phyloP scores from a whole-genome alignment of 2,329 filamentous ascomycete species.

The Alternaria panax region DNA sequence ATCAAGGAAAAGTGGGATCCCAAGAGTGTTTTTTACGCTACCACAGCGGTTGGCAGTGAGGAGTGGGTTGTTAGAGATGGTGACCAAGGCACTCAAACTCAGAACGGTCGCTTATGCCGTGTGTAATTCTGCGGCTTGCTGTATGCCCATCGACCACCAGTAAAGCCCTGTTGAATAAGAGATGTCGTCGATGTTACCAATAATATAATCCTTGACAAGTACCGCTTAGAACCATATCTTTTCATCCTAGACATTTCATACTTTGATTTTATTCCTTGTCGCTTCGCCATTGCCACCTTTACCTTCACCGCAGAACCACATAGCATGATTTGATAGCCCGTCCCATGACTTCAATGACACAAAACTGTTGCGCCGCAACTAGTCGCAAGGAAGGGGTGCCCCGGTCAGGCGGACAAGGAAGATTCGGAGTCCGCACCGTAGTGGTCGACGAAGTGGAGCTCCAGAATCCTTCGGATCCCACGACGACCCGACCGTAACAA shows the following conservation, averaged over 20 bases:
- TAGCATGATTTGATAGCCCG: too few species aligned
- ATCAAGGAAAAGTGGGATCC: constrained; percentile 41
- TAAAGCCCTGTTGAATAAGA: not conserved
- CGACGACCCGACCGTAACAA: not conserved
- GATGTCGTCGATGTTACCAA: not conserved
- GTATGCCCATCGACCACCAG: not conserved
- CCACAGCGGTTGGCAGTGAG: constrained; percentile 35
- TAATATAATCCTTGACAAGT: too few species aligned
- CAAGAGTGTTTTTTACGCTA: constrained; percentile 35
- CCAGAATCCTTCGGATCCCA: not conserved
- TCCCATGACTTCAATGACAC: not conserved
- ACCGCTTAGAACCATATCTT: too few species aligned
- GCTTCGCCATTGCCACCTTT: too few species aligned
- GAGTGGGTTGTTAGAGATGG: constrained; percentile 32
- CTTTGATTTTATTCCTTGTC: too few species aligned
- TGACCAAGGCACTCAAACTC: constrained; percentile 27
- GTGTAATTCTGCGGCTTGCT: constrained; percentile 19
- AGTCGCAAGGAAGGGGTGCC: not conserved
- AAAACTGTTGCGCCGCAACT: not conserved
- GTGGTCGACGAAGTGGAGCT: not conserved
- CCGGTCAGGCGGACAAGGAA: not conserved
- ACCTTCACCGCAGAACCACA: too few species aligned
- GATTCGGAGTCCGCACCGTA: not conserved
- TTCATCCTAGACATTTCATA: too few species aligned
- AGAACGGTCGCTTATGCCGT: constrained; percentile 35